A percentile compares a stretch with the other conserved stretches of the same genome.
These are phyloP conservation scores for Tephrocybe sp. DNA, from an alignment of 768 basidiomycete genomes.

Conservation along the genomic window DNA sequence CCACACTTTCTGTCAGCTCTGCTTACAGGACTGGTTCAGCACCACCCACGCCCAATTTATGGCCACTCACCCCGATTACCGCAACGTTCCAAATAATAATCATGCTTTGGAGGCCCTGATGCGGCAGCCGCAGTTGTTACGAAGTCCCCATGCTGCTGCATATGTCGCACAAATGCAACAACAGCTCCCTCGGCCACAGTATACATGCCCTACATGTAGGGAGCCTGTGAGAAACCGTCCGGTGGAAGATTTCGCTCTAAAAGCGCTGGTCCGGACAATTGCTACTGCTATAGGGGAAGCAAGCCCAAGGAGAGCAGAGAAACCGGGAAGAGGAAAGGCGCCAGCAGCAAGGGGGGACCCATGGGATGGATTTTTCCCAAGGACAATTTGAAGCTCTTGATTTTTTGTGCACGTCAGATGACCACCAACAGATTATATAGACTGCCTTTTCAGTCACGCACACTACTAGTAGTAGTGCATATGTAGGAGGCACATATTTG, in stretches of 20 bases:
- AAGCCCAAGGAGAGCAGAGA: conserved; percentile 34
- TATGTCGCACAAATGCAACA: conserved; percentile 26
- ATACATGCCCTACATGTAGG: conserved; percentile 71
- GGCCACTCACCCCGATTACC: conserved; percentile 43
- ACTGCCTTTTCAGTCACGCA: neutral
- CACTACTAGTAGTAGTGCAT: too few relatives aligned
- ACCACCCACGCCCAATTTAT: conserved; percentile 52
- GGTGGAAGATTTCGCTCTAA: conserved; percentile 61
- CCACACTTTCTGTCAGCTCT: conserved; percentile 66
- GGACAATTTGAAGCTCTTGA: conserved; percentile 1
- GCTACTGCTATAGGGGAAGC: conserved; percentile 48
- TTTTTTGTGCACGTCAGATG: neutral
- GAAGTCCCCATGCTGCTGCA: conserved; percentile 27
- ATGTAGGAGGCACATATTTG: too few relatives aligned
- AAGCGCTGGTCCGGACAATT: conserved; percentile 52
- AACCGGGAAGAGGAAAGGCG: conserved; percentile 20
- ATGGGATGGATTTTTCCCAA: conserved; percentile 52
- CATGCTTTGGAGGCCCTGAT: conserved; percentile 19
- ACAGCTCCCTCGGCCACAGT: conserved; percentile 43
- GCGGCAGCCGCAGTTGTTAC: conserved; percentile 23
- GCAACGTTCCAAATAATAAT: conserved; percentile 26
- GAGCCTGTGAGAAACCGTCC: conserved; percentile 48
- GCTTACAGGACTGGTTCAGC: conserved; percentile 56
- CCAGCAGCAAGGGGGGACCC: conserved; percentile 23
- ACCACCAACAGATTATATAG: too few relatives aligned